These are phyloP conservation scores for Starmerella bombi DNA, from an alignment of 805 yeast genomes.

Conservation along the genomic window DNA sequence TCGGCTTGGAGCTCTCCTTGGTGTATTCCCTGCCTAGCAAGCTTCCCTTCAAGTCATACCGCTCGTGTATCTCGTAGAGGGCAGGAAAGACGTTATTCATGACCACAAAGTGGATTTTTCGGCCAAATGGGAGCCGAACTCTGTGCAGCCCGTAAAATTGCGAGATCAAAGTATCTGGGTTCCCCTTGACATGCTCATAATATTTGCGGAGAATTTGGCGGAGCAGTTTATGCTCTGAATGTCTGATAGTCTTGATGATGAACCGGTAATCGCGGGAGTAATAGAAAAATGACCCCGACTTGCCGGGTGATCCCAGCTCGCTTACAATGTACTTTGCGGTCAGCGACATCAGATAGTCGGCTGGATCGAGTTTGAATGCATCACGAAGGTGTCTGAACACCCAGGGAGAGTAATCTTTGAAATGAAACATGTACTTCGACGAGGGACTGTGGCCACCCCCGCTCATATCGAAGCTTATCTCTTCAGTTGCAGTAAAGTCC, in stretches of 20 bases:
- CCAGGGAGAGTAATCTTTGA: slow-evolving; percentile 90
- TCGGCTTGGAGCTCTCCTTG: slow-evolving; percentile 18
- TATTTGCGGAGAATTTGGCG: slow-evolving; percentile 62
- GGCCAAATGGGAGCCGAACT: slow-evolving; percentile 69
- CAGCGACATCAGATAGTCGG: slow-evolving; percentile 82
- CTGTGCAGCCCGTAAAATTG: slow-evolving; percentile 95
- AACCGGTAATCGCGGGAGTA: slow-evolving; percentile 86
- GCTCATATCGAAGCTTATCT: slow-evolving; percentile 65
- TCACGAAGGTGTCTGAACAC: slow-evolving; percentile 78
- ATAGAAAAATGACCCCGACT: slow-evolving; percentile 91
- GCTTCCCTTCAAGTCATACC: slow-evolving; percentile 89
- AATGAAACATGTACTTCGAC: slow-evolving; percentile 87
- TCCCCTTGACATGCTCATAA: slow-evolving; percentile 60
- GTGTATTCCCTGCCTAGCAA: slow-evolving; percentile 53
- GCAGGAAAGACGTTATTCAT: slow-evolving; percentile 98
- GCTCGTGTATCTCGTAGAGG: slow-evolving; percentile 67
- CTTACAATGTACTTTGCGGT: slow-evolving; percentile 87
- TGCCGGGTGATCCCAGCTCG: slow-evolving; percentile 91
- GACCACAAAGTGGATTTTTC: slow-evolving; percentile 82
- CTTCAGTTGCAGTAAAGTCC: slow-evolving; percentile 62
- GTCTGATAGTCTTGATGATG: slow-evolving; percentile 92
- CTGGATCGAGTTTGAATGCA: slow-evolving; percentile 81
- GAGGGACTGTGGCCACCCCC: slow-evolving; percentile 89
- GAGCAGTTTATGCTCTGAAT: slow-evolving; percentile 76
- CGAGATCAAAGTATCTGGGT: slow-evolving; percentile 82